Base-by-base conservation (phyloP, 371 early-diverging fungal species). In the Nosema bombycis region DNA sequence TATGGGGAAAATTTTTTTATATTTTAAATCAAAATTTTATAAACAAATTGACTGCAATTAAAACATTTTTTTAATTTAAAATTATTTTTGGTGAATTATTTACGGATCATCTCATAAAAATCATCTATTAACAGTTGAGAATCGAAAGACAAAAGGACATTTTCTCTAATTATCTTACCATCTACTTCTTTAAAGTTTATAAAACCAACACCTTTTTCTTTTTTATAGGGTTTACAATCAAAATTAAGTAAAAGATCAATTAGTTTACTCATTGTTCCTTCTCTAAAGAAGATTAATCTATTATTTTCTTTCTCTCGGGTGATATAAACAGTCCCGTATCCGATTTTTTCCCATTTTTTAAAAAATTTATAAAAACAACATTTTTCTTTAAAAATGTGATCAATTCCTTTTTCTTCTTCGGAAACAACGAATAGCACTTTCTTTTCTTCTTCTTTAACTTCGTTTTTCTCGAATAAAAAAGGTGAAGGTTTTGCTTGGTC, bases 321-420 rank as follows among this genome's bases (percentile, higher is more conserved):
- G 33, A 67, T 38, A 67, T 75, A 75, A 6, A 75, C 67, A 34
- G 24, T 29, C 0, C 75, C 75, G 28, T 33, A 15, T 18, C 75
- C 67, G n/a, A 75, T 75, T 28, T 57, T 65, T 30, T 75, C 75
- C 75, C 75, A 75, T 65, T 65, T 65, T 28, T 64, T 56, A 12
- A 30, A 36, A 36, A 66, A 75, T 58, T 55, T 75, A 38, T 75
- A 67, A n/a, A 75, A 67, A 29, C 28, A 32, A 26, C 36, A 65
- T 0, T 57, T 58, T 75, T 54, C 38, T 30, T 75, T 34, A 30
- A 75, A 67, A 10, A 75, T 30, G 15, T 4, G 15, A 1, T 32
- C 37, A 21, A 33, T 38, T 33, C 32, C n/a, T n/a, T 2, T 1
- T 15, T 30, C 32, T 63, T 63, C 30, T 18, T 65, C n/a, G 4